Evolutionary conservation across 139 green algal species (phyloP).

Genomic region (Chlorella sp.): DNA sequence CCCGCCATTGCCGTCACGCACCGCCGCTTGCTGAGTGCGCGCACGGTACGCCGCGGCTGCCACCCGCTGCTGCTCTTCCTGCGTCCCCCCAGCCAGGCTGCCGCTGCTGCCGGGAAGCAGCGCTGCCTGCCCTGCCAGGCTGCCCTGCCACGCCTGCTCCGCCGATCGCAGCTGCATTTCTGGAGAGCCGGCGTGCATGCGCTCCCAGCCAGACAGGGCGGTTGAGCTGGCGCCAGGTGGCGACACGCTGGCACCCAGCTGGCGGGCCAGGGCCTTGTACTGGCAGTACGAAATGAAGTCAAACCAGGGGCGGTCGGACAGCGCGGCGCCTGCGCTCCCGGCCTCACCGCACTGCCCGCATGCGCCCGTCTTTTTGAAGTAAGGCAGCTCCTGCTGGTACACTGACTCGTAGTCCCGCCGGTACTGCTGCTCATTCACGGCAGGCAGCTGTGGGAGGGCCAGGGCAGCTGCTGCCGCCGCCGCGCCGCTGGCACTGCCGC

Average conservation of each 20-base stretch:
- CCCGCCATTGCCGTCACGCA: not conserved
- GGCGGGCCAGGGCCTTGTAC: conserved; percentile 15
- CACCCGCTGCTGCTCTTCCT: not conserved
- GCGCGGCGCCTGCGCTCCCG: not conserved
- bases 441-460: not conserved
- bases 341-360: conserved; percentile 10
- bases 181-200: conserved; percentile 17
- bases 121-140: not conserved
- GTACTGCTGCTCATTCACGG: not conserved
- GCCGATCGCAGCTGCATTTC: conserved; percentile 27
- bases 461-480: not conserved
- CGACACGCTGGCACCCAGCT: not conserved
- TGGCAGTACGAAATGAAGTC: conserved; percentile 15
- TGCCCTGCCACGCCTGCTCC: conserved; percentile 16
- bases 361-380: not conserved
- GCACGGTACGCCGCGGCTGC: not conserved
- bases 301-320: conserved; percentile 9
- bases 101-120: not conserved
- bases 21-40: not conserved
- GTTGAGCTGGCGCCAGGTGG: not conserved
- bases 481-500: too few relatives aligned
- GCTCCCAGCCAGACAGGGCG: conserved; percentile 13
- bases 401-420: not conserved
- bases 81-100: not conserved
- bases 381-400: conserved; percentile 9